A percentile compares a stretch with the other conserved stretches of the same genome.
These are phyloP conservation scores for Margaritispora aquatica DNA, from an alignment of 495 filamentous ascomycete species.

Conservation along the genomic window DNA sequence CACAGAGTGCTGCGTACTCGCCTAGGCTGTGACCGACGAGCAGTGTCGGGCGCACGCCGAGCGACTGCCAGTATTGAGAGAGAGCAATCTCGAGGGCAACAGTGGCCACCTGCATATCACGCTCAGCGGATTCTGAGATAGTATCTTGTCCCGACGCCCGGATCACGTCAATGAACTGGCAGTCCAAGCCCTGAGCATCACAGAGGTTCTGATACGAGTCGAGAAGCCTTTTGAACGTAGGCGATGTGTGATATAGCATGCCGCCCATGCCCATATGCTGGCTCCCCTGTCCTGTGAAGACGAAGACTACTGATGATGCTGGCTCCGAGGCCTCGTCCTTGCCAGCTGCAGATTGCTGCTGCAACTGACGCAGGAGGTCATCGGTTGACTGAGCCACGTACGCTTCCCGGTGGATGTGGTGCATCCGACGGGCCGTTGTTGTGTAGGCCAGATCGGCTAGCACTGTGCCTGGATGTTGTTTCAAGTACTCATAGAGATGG, in stretches of 20 bases:
- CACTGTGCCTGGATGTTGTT: conserved; percentile 34
- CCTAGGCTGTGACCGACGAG: conserved; percentile 83
- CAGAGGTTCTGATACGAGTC: no score
- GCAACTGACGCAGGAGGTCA: background rate
- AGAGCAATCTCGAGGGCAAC: conserved; percentile 79
- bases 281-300: conserved; percentile 66
- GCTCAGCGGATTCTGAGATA: conserved; percentile 57
- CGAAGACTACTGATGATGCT: conserved; percentile 42
- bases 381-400: conserved; percentile 33
- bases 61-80: conserved; percentile 68
- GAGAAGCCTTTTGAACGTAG: conserved; percentile 63
- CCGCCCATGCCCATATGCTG: conserved; percentile 59
- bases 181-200: no score
- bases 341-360: background rate
- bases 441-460: conserved; percentile 65
- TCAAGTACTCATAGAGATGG: conserved; percentile 28
- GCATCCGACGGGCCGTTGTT: conserved; percentile 69
- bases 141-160: conserved; percentile 64
- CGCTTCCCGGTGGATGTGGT: conserved; percentile 65
- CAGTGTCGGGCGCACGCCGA: conserved; percentile 67
- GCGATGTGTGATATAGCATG: conserved; percentile 56
- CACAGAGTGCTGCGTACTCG: conserved; percentile 81
- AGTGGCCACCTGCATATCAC: conserved; percentile 71
- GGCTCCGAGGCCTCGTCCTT: background rate
- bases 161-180: no score